Conservation (phyloP, 2,329 filamentous ascomycete genomes). For the Fusarium sp. region DNA sequence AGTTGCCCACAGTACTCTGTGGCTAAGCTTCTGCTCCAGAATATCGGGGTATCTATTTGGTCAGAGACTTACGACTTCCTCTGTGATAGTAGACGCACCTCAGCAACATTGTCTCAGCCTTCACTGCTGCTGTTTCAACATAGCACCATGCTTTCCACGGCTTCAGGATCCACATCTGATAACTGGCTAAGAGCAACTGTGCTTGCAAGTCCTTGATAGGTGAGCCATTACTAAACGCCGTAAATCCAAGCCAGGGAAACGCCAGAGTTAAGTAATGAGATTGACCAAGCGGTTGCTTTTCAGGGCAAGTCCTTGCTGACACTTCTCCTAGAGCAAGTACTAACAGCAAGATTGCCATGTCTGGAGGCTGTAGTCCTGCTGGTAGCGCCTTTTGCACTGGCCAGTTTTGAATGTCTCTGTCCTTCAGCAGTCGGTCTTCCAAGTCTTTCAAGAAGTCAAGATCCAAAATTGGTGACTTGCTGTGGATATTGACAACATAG, state of each 20-base stretch:
- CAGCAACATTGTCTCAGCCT: neutral
- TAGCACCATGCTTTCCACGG: neutral
- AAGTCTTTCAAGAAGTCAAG: neutral
- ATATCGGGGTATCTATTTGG: neutral
- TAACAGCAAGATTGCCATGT: neutral
- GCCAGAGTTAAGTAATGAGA: neutral
- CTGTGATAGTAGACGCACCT: neutral
- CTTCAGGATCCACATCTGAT: neutral
- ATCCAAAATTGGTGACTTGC: neutral
- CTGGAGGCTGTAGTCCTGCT: neutral
- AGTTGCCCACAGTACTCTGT: neutral
- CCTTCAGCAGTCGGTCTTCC: neutral
- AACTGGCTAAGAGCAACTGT: neutral
- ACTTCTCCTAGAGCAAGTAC: neutral
- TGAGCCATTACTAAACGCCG: neutral
- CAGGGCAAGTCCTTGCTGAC: neutral
- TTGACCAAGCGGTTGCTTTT: neutral
- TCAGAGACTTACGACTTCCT: too few species aligned
- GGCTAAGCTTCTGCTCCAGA: neutral
- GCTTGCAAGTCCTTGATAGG: neutral
- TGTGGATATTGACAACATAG: neutral
- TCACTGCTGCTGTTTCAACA: neutral
- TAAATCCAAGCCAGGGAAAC: neutral
- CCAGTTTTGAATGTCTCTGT: neutral
- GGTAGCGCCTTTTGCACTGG: neutral